Evolutionary conservation across 2,329 filamentous ascomycete genomes (phyloP), one percentile per base, ranked within the genome.

Genomic region (Exophiala dermatitidis): DNA sequence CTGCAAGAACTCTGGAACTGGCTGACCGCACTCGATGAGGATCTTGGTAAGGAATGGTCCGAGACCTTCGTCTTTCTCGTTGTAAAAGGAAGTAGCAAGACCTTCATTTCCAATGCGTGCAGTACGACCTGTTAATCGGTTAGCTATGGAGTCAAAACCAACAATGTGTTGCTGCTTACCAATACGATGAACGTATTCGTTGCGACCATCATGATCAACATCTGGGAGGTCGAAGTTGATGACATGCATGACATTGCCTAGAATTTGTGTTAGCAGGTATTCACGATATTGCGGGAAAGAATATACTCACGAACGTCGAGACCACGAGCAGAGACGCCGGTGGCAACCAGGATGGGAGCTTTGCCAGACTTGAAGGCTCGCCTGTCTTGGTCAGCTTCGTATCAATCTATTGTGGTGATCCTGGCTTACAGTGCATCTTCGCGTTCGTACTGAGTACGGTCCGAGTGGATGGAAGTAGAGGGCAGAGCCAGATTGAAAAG

Each of bases 161-260:
- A 5, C 12, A 28, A 5, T 7, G 26, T 5, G 33, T 10, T 26
- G 47, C 12, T 31, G 29, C 8, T 33, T 81, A 88, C 86, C 93
- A 66, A 97, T 97, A 8, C 93, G 88, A 66, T 98, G 93, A 29
- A 86, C 83, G 63, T 97, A 98, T 68, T 97, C 93, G 46, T 88
- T 83, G 52, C 96, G 95, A 1, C 90, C 91, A n/a, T 89, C 90
- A 62, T 91, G 79, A 0, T 82, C 74, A 41, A 76, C 71, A 3
- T 77, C 82, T 0, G 91, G 91, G 1, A 97, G 74, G 57, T 97
- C 90, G 63, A 84, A 97, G 72, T 98, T 97, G 77, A 98, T 85
- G 56, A 98, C 86, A 60, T 95, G 89, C 74, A 84, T 82, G 4
- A 97, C 85, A 60, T 93, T 89, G 53, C 81, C 81, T 46, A 7